Conservation (phyloP, 2,329 filamentous ascomycete genomes). For the Pyrenophora teres region DNA sequence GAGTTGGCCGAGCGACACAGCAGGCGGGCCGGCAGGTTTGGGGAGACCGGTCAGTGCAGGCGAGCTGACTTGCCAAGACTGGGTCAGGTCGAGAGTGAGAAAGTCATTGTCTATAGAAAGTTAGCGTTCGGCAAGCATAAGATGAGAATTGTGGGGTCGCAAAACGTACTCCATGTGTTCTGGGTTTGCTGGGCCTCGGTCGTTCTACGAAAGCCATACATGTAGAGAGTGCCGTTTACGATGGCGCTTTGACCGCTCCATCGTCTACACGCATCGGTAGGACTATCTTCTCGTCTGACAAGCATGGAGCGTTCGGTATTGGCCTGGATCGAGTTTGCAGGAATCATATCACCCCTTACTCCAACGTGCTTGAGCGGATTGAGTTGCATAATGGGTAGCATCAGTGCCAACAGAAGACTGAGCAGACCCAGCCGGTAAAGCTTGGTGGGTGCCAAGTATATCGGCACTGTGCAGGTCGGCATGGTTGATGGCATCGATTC, state of each 20-base stretch:
- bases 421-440: constrained; percentile 38
- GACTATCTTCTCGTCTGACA: constrained; percentile 37
- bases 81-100: constrained; percentile 71
- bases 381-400: constrained; percentile 41
- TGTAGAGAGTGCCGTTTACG: constrained; percentile 75
- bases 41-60: constrained; percentile 67
- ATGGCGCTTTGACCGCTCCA: constrained; percentile 59
- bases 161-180: constrained; percentile 69
- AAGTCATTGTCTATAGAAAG: constrained; percentile 62
- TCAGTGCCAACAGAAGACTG: constrained; percentile 37
- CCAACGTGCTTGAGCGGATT: constrained; percentile 32
- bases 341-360: constrained; percentile 35
- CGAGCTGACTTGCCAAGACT: constrained; percentile 69
- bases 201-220: constrained; percentile 73
- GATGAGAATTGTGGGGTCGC: not conserved
- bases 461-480: constrained; percentile 3
- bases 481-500: not conserved
- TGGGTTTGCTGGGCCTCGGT: constrained; percentile 61
- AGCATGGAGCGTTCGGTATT: constrained; percentile 19
- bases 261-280: constrained; percentile 44
- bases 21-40: constrained; percentile 69
- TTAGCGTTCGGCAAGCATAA: constrained; percentile 6
- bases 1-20: constrained; percentile 73
- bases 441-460: constrained; percentile 20
- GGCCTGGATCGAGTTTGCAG: constrained; percentile 25